Base-by-base conservation (phyloP, 176 grass and related monocot species). In the Musa beccarii region DNA sequence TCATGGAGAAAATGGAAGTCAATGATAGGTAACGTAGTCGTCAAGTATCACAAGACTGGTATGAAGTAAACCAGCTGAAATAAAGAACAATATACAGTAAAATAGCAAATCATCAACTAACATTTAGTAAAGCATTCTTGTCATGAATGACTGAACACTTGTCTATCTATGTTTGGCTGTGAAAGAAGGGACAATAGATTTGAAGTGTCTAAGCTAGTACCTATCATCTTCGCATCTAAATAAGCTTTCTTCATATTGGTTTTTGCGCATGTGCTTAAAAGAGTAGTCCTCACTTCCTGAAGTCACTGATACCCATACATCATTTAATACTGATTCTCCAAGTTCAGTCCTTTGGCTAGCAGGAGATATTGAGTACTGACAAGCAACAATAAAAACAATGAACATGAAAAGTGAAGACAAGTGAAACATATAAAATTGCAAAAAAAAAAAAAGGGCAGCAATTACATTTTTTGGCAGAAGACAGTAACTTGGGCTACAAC, bases 391-490 rank as follows among this genome's bases (percentile, higher is more conserved):
- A 2, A 23, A 15, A 53, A 65, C 17, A 11, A 65, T 28, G 57
- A 59, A 59, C 24, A 56, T 11, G 23, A 67, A n/a, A 61, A 52
- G 53, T 29, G 61, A 79, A 51, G 51, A 74, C 21, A 77, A 75
- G 69, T 80, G 71, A 86, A 22, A 15, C 8, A n/a, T 23, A 15
- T 5, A 43, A 28, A 17, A 22, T 17, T 24, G 9, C 21, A 72
- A 73, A 28, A 43, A 28, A 69, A 68, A 24, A 28, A 11, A 76
- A 4, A 2, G 24, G 79, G 11, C 5, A 59, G 53, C 77, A 57
- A 83, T 91, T 90, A 99, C 95, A 81, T 87, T 85, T 87, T 94
- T 94, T 1, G 95, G 95, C 72, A 99, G 81, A 80, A 99, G 95
- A 9, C 95, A 86, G 73, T 99, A 99, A 84, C 90, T 99, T 21